Percentiles rank a stretch among this genome's conserved stretches.
Evolutionary conservation across 2,329 filamentous ascomycete species (phyloP).

Genomic region (Aspergillus calidoustus): DNA sequence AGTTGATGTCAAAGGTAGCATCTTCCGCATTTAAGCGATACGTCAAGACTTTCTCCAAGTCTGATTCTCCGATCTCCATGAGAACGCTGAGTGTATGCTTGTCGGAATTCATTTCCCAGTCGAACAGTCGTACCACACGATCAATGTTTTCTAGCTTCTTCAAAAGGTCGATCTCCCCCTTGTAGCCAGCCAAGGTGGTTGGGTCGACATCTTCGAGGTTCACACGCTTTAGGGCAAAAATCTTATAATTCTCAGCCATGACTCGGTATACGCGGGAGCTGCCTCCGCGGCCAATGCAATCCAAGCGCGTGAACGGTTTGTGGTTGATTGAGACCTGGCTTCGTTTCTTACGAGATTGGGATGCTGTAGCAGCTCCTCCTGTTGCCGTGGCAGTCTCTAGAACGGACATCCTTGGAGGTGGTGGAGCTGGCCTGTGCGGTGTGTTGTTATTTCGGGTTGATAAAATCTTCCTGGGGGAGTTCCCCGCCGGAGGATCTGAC

Average conservation of each 20-base stretch:
- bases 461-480: slow-evolving; percentile 53
- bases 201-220: slow-evolving; percentile 90
- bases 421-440: slow-evolving; percentile 75
- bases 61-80: slow-evolving; percentile 96
- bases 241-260: slow-evolving; percentile 94
- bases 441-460: slow-evolving; percentile 67
- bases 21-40: slow-evolving; percentile 73
- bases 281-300: slow-evolving; percentile 88
- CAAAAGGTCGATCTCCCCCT: slow-evolving; percentile 92
- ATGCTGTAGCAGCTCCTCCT: slow-evolving; percentile 77
- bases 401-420: slow-evolving; percentile 95
- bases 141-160: slow-evolving; percentile 82
- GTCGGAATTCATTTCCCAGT: slow-evolving; percentile 91
- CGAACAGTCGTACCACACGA: slow-evolving; percentile 85
- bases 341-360: slow-evolving; percentile 74
- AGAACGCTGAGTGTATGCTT: slow-evolving; percentile 88
- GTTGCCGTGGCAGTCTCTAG: slow-evolving; percentile 87
- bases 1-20: slow-evolving; percentile 80
- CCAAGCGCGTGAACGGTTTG: slow-evolving; percentile 85
- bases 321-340: slow-evolving; percentile 88
- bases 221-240: slow-evolving; percentile 92
- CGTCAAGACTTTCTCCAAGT: slow-evolving; percentile 84
- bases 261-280: slow-evolving; percentile 95
- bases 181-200: slow-evolving; percentile 79
- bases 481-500: slow-evolving; percentile 51